A percentile compares a stretch with the other conserved stretches of the same genome.
These are phyloP conservation scores for Cetradonia linearis DNA, from an alignment of 495 filamentous ascomycete genomes.

Conservation along the genomic window DNA sequence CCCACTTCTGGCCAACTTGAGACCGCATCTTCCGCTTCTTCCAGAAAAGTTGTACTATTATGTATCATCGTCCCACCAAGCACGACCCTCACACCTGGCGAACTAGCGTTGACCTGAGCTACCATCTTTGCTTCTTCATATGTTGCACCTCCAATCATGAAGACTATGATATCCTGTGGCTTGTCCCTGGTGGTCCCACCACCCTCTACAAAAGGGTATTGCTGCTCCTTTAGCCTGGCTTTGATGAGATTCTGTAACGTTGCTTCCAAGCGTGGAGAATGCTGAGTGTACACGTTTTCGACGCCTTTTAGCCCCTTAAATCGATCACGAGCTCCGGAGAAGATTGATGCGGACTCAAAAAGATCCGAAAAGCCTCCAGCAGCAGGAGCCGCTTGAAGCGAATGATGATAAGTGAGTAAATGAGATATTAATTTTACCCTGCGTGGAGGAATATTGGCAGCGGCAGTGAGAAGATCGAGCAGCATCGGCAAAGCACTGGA, in stretches of 20 bases:
- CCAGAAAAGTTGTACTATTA: slow-evolving; percentile 77
- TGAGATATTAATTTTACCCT: slow-evolving; percentile 65
- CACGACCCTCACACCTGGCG: slow-evolving; percentile 79
- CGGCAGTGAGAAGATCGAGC: slow-evolving; percentile 71
- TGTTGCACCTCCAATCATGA: slow-evolving; percentile 84
- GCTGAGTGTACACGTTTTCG: slow-evolving; percentile 97
- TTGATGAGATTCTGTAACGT: slow-evolving; percentile 90
- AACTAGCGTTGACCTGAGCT: slow-evolving; percentile 81
- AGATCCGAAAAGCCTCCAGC: slow-evolving; percentile 74
- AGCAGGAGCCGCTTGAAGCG: slow-evolving; percentile 60
- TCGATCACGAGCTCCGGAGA: slow-evolving; percentile 76
- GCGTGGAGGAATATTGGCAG: slow-evolving; percentile 61
- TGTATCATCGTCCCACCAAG: slow-evolving; percentile 76
- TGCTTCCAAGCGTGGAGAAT: slow-evolving; percentile 76
- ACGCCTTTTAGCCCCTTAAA: slow-evolving; percentile 95
- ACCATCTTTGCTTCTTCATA: slow-evolving; percentile 96
- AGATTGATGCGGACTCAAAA: slow-evolving; percentile 85
- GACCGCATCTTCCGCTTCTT: slow-evolving; percentile 74
- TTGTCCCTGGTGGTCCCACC: slow-evolving; percentile 78
- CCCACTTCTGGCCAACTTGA: slow-evolving; percentile 67
- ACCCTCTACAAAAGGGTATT: slow-evolving; percentile 88
- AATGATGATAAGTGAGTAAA: slow-evolving; percentile 71
- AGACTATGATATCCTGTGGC: slow-evolving; percentile 90
- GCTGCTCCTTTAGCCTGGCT: slow-evolving; percentile 68
- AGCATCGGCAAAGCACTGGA: slow-evolving; percentile 70